Percentiles rank a stretch among this genome's conserved stretches.
phyloP scores from a whole-genome alignment of 352 stramenopile genomes.

The Globisporangium echinulatum region DNA sequence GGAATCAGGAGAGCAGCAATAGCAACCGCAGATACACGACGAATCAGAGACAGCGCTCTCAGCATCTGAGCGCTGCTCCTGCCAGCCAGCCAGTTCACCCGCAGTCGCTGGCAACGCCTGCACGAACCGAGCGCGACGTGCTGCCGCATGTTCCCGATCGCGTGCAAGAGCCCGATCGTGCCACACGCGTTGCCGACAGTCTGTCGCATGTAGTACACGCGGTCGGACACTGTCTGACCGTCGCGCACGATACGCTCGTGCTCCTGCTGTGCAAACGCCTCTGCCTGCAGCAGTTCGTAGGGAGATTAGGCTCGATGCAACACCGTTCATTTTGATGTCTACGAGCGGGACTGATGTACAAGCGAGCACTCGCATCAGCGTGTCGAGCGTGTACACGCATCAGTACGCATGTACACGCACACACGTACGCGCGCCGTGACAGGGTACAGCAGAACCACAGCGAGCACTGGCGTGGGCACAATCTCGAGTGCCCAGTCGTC shows the following conservation, averaged over 20 bases:
- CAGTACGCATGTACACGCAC: background rate
- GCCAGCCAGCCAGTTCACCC: background rate
- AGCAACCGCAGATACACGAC: background rate
- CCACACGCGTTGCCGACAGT: slow-evolving; percentile 97
- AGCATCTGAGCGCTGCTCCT: background rate
- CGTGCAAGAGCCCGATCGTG: slow-evolving; percentile 94
- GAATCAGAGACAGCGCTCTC: background rate
- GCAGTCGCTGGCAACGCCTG: background rate
- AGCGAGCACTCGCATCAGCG: no score
- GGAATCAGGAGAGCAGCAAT: background rate
- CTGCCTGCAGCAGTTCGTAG: slow-evolving; percentile 25
- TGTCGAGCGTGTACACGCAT: no score
- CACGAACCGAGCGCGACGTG: slow-evolving; percentile 50
- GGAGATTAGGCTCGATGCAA: background rate
- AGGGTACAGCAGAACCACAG: slow-evolving; percentile 94
- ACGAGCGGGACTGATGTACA: background rate
- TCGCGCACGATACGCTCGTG: slow-evolving; percentile 52
- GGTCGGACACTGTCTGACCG: slow-evolving; percentile 67
- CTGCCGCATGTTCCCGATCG: slow-evolving; percentile 88
- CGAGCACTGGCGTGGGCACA: slow-evolving; percentile 90
- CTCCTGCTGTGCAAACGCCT: slow-evolving; percentile 76
- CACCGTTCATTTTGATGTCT: background rate
- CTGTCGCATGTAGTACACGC: slow-evolving; percentile 92
- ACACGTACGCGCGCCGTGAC: slow-evolving; percentile 83
- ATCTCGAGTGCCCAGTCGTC: slow-evolving; percentile 96